Percentiles rank a stretch among this genome's conserved stretches.
These are phyloP conservation scores for Xylariaceae sp. DNA, from an alignment of 2,329 filamentous ascomycete species.

Conservation along the genomic window DNA sequence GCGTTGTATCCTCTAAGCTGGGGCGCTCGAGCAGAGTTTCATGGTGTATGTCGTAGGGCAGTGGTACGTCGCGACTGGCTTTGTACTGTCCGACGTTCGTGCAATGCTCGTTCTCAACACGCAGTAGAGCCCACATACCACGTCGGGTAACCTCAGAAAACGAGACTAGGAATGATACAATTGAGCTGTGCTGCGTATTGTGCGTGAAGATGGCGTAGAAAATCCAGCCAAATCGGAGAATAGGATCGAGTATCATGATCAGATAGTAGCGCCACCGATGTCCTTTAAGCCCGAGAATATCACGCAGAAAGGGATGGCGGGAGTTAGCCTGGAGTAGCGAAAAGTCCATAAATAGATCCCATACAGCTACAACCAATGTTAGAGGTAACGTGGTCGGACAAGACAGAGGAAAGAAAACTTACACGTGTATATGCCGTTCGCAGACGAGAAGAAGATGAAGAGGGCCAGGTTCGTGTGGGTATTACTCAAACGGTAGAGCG, in stretches of 20 bases:
- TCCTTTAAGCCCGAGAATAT: conserved; percentile 71
- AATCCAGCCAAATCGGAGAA: conserved; percentile 91
- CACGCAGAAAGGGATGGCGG: conserved; percentile 64
- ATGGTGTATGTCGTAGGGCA: conserved; percentile 65
- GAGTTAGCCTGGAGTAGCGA: conserved; percentile 78
- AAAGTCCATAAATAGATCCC: conserved; percentile 97
- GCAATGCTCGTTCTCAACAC: conserved; percentile 97
- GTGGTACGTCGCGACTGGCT: conserved; percentile 78
- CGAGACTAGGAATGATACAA: conserved; percentile 74
- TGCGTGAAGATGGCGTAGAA: conserved; percentile 83
- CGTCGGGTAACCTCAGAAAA: conserved; percentile 78
- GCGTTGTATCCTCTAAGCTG: conserved; percentile 34
- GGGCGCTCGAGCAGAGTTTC: conserved; percentile 43
- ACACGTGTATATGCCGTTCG: conserved; percentile 82
- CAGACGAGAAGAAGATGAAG: conserved; percentile 74
- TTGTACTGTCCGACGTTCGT: conserved; percentile 87
- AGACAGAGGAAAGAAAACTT: conserved; percentile 29
- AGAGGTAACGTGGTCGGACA: background rate
- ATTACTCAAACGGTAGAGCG: conserved; percentile 73
- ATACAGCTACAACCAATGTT: conserved; percentile 55
- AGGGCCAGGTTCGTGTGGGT: conserved; percentile 55
- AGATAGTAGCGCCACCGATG: conserved; percentile 77
- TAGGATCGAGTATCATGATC: conserved; percentile 77
- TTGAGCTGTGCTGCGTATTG: conserved; percentile 75
- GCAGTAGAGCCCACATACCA: conserved; percentile 87